phyloP scores from a whole-genome alignment of 2,329 filamentous ascomycete genomes.

The Fusarium sp. region DNA sequence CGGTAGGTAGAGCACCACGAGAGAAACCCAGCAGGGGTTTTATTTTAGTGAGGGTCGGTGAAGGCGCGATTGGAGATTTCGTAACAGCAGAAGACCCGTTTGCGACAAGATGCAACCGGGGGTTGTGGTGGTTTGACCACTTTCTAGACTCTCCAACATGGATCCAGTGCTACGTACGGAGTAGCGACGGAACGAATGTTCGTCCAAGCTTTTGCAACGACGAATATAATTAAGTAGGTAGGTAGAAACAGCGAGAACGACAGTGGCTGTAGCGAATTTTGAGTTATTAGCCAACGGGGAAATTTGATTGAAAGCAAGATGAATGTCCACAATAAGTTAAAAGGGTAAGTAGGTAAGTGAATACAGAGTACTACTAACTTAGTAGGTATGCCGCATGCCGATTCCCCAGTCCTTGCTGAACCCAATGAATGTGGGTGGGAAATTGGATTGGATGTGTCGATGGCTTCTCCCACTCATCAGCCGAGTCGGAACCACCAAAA shows the following conservation, averaged over 20 bases:
- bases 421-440: conserved; percentile 37
- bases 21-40: conserved; percentile 30
- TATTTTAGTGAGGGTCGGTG: conserved; percentile 26
- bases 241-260: conserved; percentile 8
- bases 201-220: conserved; percentile 6
- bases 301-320: conserved; percentile 1
- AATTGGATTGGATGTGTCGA: conserved; percentile 42
- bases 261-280: background rate
- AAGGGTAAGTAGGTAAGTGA: background rate
- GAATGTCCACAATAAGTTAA: conserved; percentile 4
- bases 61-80: conserved; percentile 36
- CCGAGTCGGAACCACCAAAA: conserved; percentile 38
- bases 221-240: background rate
- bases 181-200: background rate
- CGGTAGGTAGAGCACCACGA: conserved; percentile 8
- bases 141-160: conserved; percentile 7
- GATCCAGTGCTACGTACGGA: background rate
- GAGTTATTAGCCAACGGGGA: background rate
- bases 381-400: conserved; percentile 20
- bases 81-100: conserved; percentile 26
- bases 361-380: background rate
- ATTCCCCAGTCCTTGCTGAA: conserved; percentile 30
- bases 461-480: conserved; percentile 38
- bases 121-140: conserved; percentile 10
- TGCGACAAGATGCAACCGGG: conserved; percentile 31